Conservation (phyloP, 176 grass and related monocot genomes). For the Juncus inflexus region DNA sequence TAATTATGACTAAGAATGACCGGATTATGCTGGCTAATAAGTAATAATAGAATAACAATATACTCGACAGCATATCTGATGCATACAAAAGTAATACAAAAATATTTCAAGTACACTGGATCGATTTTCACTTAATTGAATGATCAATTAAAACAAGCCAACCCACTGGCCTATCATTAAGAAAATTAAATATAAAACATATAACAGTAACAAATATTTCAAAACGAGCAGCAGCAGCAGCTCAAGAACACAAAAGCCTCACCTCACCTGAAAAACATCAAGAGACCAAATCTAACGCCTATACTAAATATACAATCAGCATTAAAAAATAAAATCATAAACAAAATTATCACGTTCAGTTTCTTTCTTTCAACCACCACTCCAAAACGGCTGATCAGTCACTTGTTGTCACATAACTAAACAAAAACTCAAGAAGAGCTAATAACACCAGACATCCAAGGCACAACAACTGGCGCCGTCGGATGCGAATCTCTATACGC, state of each 20-base stretch:
- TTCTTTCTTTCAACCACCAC: background rate
- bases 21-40: no score
- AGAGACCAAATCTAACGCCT: slow-evolving; percentile 4
- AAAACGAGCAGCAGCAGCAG: slow-evolving; percentile 1
- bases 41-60: no score
- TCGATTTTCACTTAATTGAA: no score
- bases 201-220: background rate
- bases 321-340: slow-evolving; percentile 22
- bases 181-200: background rate
- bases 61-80: no score
- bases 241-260: background rate
- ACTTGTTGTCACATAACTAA: background rate
- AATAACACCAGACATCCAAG: slow-evolving; percentile 83
- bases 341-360: background rate
- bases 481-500: slow-evolving; percentile 76
- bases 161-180: no score
- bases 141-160: no score
- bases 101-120: background rate
- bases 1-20: no score
- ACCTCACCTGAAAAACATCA: no score
- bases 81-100: background rate
- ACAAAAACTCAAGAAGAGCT: slow-evolving; percentile 25
- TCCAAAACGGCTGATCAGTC: background rate
- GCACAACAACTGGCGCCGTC: slow-evolving; percentile 66
- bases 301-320: slow-evolving; percentile 14